Percentiles rank a stretch among this genome's conserved stretches.
Evolutionary conservation across 192 early-diverging fungal species (phyloP).

Genomic region (Podila epigama): DNA sequence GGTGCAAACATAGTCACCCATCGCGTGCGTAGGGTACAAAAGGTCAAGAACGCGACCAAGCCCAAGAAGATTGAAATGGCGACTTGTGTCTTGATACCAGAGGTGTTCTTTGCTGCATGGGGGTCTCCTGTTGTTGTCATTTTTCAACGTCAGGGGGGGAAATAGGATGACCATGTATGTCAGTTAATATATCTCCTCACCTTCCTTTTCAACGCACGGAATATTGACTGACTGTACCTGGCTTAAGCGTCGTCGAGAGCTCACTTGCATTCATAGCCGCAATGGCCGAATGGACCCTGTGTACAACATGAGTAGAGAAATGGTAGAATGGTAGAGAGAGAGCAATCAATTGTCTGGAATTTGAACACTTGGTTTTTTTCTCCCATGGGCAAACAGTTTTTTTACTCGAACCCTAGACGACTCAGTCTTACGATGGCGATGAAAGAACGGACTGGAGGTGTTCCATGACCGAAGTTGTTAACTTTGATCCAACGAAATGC

Average conservation of each 20-base stretch:
- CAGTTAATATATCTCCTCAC: neutral
- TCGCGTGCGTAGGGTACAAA: slow-evolving; percentile 46
- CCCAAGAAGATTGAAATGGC: slow-evolving; percentile 26
- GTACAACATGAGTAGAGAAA: neutral
- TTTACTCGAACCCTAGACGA: no score
- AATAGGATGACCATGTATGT: neutral
- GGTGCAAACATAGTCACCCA: slow-evolving; percentile 54
- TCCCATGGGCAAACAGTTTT: no score
- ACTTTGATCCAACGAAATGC: neutral
- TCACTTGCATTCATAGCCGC: neutral
- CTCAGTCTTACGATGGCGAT: neutral
- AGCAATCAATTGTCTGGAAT: neutral
- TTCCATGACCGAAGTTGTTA: slow-evolving; percentile 9
- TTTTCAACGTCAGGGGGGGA: neutral
- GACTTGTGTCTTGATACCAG: slow-evolving; percentile 43
- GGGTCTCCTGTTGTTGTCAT: neutral
- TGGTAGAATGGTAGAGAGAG: neutral
- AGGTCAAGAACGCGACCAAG: slow-evolving; percentile 27
- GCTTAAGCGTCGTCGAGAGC: neutral
- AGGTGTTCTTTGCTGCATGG: slow-evolving; percentile 16
- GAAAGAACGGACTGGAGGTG: slow-evolving; percentile 12
- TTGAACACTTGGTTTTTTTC: no score
- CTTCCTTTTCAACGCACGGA: neutral
- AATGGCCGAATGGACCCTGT: neutral
- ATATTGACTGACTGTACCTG: slow-evolving; percentile 1